Conservation (phyloP, 169 alveolate species). For the Plasmodium relictum region DNA sequence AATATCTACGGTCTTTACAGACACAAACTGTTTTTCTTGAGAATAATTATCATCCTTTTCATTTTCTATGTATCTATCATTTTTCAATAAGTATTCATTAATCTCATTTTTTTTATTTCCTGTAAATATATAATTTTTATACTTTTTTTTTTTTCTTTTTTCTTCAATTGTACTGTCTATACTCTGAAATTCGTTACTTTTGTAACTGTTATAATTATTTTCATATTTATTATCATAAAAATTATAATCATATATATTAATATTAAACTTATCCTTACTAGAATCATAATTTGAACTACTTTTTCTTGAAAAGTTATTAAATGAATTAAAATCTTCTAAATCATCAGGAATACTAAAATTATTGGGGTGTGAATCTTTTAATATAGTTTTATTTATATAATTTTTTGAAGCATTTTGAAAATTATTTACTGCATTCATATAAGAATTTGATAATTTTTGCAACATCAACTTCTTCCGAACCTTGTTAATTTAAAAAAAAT, state of each 20-base stretch:
- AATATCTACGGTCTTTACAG: conserved; percentile 60
- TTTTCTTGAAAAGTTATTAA: conserved; percentile 65
- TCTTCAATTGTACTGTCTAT: conserved; percentile 1
- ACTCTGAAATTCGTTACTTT: conserved; percentile 1
- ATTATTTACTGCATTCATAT: conserved; percentile 42
- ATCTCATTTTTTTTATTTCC: conserved; percentile 45
- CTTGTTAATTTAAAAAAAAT: conserved; percentile 11
- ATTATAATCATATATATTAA: conserved; percentile 74
- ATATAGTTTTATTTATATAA: conserved; percentile 55
- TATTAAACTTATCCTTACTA: conserved; percentile 50
- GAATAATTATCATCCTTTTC: conserved; percentile 12
- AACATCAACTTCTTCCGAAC: conserved; percentile 51
- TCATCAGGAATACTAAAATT: conserved; percentile 14
- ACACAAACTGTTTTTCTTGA: conserved; percentile 45
- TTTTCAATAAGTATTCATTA: conserved; percentile 57
- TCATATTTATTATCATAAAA: conserved; percentile 67
- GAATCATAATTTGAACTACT: conserved; percentile 57
- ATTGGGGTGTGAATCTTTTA: conserved; percentile 47
- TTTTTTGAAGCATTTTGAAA: conserved; percentile 73
- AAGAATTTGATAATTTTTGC: conserved; percentile 54
- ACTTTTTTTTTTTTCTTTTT: conserved; percentile 49
- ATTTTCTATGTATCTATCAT: conserved; percentile 28
- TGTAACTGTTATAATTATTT: conserved; percentile 6
- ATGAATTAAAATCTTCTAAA: conserved; percentile 30
- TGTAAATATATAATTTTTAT: conserved; percentile 57